Base-by-base conservation (phyloP, 78 protist species). In the Tieghemostelium lacteum region DNA sequence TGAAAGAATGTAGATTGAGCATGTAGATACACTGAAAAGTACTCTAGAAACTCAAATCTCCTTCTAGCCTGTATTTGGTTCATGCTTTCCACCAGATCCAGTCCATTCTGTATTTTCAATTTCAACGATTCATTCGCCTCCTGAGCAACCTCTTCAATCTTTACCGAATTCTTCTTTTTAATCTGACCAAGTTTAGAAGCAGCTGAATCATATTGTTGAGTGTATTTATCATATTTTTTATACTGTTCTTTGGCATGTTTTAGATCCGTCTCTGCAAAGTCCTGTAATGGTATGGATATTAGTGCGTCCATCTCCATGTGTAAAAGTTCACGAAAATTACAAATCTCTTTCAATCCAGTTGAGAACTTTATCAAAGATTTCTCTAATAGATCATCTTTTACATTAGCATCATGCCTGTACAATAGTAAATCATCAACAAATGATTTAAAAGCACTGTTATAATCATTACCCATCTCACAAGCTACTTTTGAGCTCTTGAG, bases 1-100 rank as follows among this genome's bases (percentile, higher is more conserved):
- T 86, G 93, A 33, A 86, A 86, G 54, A 75, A 86, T 1, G 80
- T 75, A 16, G 86, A 75, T 72, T 86, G 93, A 20, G 93, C 86
- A 29, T 86, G 86, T n/a, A 86, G 64, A 49, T 67, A 86, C 0
- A 75, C 86, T 26, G 73, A 86, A 36, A 86, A 74, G 28, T 54
- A 57, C 45, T 86, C 93, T 20, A 86, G 61, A 54, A 86, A 86
- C 57, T 86, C 93, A 33, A 86, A 75, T 54, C 86, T 42, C 67
- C 73, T 54, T 40, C 86, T 42, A 42, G 93, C 86, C n/a, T 86
- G 86, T 17, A 86, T 76, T 61, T 86, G 83, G 50, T 86, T 86
- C 87, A 86, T 86, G n/a, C 66, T 71, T 31, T 75, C 86, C 4
- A 72, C 93, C 34, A 86, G 31, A 67, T 86, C 93, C 49, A 86